Evolutionary conservation across 257 asterid species (phyloP), one percentile per base, ranked within the genome.

Genomic region (Solanum ossicruentum): DNA sequence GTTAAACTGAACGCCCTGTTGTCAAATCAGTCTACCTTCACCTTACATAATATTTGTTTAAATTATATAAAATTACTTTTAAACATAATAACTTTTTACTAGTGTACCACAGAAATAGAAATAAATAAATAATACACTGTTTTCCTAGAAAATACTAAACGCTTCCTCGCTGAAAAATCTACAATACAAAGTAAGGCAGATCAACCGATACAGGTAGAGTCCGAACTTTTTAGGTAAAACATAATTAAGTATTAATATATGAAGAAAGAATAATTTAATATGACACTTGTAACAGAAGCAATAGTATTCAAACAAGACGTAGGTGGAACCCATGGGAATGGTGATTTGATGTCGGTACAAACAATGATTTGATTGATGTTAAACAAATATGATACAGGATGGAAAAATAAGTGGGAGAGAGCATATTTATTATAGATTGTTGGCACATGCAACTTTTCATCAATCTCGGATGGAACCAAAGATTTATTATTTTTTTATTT

Each of bases 391-490:
- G 1, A 21, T 21, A 73, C 41, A 41, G 23, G 12, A 45, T 36
- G 18, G 32, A 20, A 81, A 52, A 54, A 16, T 80, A 84, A 77
- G 71, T 61, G 82, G 45, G 84, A 85, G 80, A 63, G 69, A 84
- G 39, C 39, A 82, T 87, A 89, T 91, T 91, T 88, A 89, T 82
- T 88, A 39, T 89, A 87, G 92, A 91, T 91, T 88, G 66, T 83
- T 85, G 63, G 84, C 91, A n/a, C n/a, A n/a, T n/a, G n/a, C n/a
- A n/a, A n/a, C n/a, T n/a, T n/a, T n/a, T n/a, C n/a, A n/a, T n/a
- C n/a, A n/a, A n/a, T n/a, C n/a, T n/a, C n/a, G n/a, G n/a, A n/a
- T n/a, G n/a, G n/a, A n/a, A n/a, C n/a, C n/a, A n/a, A n/a, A n/a
- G n/a, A n/a, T n/a, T n/a, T n/a, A n/a, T n/a, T n/a, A n/a, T n/a